Evolutionary conservation across 305 asterid species (phyloP), one percentile per base, ranked within the genome.

Genomic region (Coffea humblotiana): DNA sequence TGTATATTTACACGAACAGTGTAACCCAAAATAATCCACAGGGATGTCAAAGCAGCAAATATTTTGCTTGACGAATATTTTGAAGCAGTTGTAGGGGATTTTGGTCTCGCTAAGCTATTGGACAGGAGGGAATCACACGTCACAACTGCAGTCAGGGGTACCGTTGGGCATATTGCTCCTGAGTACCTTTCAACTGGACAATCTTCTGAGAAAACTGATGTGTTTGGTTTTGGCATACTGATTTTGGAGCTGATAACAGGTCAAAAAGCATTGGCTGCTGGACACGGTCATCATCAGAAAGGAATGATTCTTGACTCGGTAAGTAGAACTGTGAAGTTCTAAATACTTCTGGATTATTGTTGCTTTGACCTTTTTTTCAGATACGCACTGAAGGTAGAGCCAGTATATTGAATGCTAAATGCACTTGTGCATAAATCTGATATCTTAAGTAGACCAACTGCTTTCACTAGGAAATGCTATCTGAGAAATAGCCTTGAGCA

Each of bases 161-260:
- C 98, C 8, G 82, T 91, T 60, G 98, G 98, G 47, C 98, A 95
- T 70, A 94, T 93, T 67, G 98, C 98, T 14, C 98, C 98, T 0
- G 98, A 95, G 77, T 95, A 95, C 83, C 91, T 95, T 73, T 95
- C 98, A 12, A 95, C 98, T 0, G 98, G 98, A 37, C 98, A 95
- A 85, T 95, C 98, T 40, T 93, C 98, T 0, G 98, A 93, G 81
- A 95, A 95, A 82, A 95, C 97, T 0, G 98, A 93, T 58, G 99
- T 95, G 37, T 95, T 92, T 80, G 99, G 99, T 67, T 95, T 91
- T 7, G 99, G 99, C 49, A 90, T 95, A 43, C 91, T 95, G 64
- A 91, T 95, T 69, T 87, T 95, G 76, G 98, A 95, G 82, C 97
- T 95, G 81, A 82, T 91, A 51, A 93, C 94, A 1, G 99, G 99